These are phyloP conservation scores for Cladosporium velox DNA, from an alignment of 2,329 filamentous ascomycete genomes.

Conservation along the genomic window DNA sequence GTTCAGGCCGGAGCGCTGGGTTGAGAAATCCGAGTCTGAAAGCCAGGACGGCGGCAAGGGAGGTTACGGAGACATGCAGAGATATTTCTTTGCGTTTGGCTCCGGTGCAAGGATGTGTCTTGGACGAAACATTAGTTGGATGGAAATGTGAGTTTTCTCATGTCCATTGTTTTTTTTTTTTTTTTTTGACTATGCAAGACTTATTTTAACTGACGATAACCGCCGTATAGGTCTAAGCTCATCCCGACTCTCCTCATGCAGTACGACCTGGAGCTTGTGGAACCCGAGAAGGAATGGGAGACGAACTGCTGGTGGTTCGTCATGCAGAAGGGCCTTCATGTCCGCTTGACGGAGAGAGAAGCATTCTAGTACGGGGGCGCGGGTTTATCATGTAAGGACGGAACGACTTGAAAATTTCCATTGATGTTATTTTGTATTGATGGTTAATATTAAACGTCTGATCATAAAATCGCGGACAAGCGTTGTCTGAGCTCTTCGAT, in stretches of 20 bases:
- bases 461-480: constrained; percentile 10
- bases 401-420: neutral
- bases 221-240: constrained; percentile 30
- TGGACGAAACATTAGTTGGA: constrained; percentile 40
- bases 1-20: constrained; percentile 42
- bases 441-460: too few relatives aligned
- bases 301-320: constrained; percentile 38
- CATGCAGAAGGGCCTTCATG: constrained; percentile 36
- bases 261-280: constrained; percentile 38
- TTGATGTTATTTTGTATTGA: neutral
- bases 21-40: constrained; percentile 36
- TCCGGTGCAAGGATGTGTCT: constrained; percentile 34
- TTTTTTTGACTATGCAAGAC: too few relatives aligned
- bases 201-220: neutral
- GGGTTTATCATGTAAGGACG: neutral
- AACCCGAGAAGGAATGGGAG: constrained; percentile 35
- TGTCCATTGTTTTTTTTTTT: neutral
- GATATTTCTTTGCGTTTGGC: constrained; percentile 42
- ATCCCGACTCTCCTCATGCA: constrained; percentile 40
- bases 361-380: neutral
- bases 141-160: constrained; percentile 37
- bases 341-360: constrained; percentile 24
- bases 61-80: constrained; percentile 25
- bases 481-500: constrained; percentile 15
- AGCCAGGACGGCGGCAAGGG: constrained; percentile 39